Base-by-base conservation (phyloP, 305 asterid species). In the Lippia alba region DNA sequence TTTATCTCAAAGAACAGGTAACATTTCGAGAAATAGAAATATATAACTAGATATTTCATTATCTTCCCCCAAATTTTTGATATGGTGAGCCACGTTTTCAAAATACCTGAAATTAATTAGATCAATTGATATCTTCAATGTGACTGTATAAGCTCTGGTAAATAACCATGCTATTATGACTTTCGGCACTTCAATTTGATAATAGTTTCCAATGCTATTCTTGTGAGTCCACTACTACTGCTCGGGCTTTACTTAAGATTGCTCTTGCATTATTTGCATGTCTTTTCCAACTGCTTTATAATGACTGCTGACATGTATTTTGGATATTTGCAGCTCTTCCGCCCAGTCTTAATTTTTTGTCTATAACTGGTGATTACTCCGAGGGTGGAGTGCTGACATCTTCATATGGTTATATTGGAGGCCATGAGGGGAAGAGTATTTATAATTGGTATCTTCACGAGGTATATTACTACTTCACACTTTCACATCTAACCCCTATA, bases 361-460 rank as follows among this genome's bases (percentile, higher is more conserved):
- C 98, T 59, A 81, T 95, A 66, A 92, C 96, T 17, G 99, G 99
- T 61, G 97, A 95, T 78, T 86, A 83, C 79, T 74, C 80, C 1
- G 99, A 95, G 84, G 96, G 96, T 73, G 96, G 90, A 81, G 81
- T 91, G 32, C 68, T 95, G 86, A 91, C 97, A 17, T 98, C 99
- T 56, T 92, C 99, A 41, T 92, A 92, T 81, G 98, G 98, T 68
- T 95, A 95, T 78, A 82, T 95, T 14, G 99, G 98, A 50, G 99
- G 99, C 66, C 99, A 92, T 70, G 98, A 92, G 82, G 99, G 98
- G 76, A 92, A 82, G 84, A 91, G 98, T 75, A 76, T 84, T 79
- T 91, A 86, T 66, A 84, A 80, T 73, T 95, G 98, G 98, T 84
- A 89, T 83, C 83, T 85, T 84, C 95, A 87, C 6, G 96, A 89